phyloP scores from a whole-genome alignment of 306 rosid species.

The Prunus mongolica region DNA sequence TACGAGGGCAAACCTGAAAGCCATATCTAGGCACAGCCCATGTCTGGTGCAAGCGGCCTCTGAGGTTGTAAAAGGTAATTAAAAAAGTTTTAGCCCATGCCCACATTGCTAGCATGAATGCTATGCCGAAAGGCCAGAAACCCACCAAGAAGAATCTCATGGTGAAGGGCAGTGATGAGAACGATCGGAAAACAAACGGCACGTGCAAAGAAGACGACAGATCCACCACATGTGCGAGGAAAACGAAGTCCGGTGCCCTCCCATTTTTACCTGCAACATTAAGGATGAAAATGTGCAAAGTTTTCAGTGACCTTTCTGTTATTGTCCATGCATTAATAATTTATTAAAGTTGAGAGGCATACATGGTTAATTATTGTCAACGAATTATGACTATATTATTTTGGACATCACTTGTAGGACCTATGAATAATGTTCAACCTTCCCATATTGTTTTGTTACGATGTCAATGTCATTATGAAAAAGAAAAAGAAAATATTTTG shows the following conservation, averaged over 20 bases:
- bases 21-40: slow-evolving; percentile 94
- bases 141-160: slow-evolving; percentile 44
- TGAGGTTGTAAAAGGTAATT: slow-evolving; percentile 52
- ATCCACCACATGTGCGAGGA: slow-evolving; percentile 92
- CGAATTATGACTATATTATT: background rate
- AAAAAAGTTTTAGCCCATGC: slow-evolving; percentile 62
- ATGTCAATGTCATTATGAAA: too few relatives aligned
- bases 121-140: slow-evolving; percentile 21
- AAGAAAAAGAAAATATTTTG: too few relatives aligned
- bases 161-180: slow-evolving; percentile 53
- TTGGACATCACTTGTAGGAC: background rate
- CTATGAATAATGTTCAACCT: too few relatives aligned
- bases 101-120: slow-evolving; percentile 71
- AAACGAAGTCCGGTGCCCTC: slow-evolving; percentile 71
- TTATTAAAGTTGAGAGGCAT: background rate
- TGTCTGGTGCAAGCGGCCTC: slow-evolving; percentile 71
- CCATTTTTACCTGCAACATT: slow-evolving; percentile 43
- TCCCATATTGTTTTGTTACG: too few relatives aligned
- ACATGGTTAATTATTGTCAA: background rate
- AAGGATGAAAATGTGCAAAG: background rate
- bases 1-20: slow-evolving; percentile 56
- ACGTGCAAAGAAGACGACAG: slow-evolving; percentile 54
- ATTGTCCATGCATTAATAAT: background rate
- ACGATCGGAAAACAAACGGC: slow-evolving; percentile 49
- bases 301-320: background rate